Evolutionary conservation across 495 filamentous ascomycete genomes (phyloP), one percentile per base, ranked within the genome.

Genomic region (Penicillium antarcticum): DNA sequence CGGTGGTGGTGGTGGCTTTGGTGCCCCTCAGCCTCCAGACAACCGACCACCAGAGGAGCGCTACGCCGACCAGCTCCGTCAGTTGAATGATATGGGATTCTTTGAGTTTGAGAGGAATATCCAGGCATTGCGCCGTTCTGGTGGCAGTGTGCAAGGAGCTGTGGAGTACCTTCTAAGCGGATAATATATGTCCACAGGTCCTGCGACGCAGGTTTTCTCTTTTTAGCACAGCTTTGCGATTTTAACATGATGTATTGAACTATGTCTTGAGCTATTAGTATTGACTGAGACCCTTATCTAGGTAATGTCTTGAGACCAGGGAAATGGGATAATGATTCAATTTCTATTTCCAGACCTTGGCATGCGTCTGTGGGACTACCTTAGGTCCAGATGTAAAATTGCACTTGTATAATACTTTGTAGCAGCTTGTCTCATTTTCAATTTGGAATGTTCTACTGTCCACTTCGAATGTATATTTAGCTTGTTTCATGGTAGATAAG

Each of bases 81-180:
- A 97, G 65, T 72, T 99, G 55, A 97, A 99, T 65, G 94, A 97
- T 46, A 99, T 99, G 95, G 95, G 95, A 4, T 97, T 99, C 68
- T 95, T 83, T 64, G 94, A 99, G 57, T 97, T 97, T 62, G 92
- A 97, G 48, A 68, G 87, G 62, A 99, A 99, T 55, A 82, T 99
- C 33, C 82, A 85, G 57, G 95, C 95, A 14, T 72, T 99, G 66
- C 82, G 94, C 70, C 80, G 91, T 55, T 84, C 88, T 48, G 95
- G 95, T 0, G 95, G 95, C 6, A 96, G 89, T 66, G 94, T 97
- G 52, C 89, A 97, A 66, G 95, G 92, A 3, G 95, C 95, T 11
- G 84, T 97, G 45, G 91, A 97, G 68, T 86, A 91, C 58, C 58
- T 82, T 26, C 66, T 81, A 40, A 77, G 59, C 53, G 61, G 73